These are phyloP conservation scores for Wickerhamiella sorbophila DNA, from an alignment of 805 yeast genomes.

Conservation along the genomic window DNA sequence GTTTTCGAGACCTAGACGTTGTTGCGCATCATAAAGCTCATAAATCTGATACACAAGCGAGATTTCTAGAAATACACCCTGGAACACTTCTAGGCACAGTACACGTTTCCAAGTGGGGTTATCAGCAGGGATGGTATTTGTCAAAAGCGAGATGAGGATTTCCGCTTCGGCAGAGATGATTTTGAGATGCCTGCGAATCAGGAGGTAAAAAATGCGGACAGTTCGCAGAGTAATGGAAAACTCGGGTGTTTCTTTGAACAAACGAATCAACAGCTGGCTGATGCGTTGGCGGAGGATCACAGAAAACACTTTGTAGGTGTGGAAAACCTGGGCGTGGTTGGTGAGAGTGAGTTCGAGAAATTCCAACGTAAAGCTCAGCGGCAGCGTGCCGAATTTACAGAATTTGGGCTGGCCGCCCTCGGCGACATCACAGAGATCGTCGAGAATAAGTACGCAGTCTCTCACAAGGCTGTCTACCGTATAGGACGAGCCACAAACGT, in stretches of 20 bases:
- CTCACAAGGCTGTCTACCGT: conserved; percentile 38
- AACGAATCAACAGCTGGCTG: conserved; percentile 61
- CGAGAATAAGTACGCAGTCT: conserved; percentile 58
- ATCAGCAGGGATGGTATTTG: conserved; percentile 51
- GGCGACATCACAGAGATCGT: conserved; percentile 56
- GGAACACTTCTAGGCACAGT: conserved; percentile 59
- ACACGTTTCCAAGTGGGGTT: conserved; percentile 62
- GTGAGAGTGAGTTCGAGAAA: conserved; percentile 64
- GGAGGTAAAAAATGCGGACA: conserved; percentile 49
- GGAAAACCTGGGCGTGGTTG: conserved; percentile 44
- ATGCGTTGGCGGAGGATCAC: conserved; percentile 50
- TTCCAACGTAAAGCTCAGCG: conserved; percentile 64
- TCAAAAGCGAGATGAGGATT: conserved; percentile 59
- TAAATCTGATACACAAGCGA: conserved; percentile 38
- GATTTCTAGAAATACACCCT: conserved; percentile 44
- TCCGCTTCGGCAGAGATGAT: conserved; percentile 65
- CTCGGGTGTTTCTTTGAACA: conserved; percentile 39
- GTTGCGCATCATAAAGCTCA: conserved; percentile 43
- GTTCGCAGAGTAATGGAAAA: conserved; percentile 66
- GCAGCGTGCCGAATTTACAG: conserved; percentile 37
- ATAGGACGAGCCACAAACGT: conserved; percentile 33
- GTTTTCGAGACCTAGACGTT: conserved; percentile 8
- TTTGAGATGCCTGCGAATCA: conserved; percentile 47
- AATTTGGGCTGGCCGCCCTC: conserved; percentile 43
- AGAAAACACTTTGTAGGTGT: conserved; percentile 47